Evolutionary conservation across 2,329 filamentous ascomycete species (phyloP).

Genomic region (Paraphaeosphaeria sporulosa): DNA sequence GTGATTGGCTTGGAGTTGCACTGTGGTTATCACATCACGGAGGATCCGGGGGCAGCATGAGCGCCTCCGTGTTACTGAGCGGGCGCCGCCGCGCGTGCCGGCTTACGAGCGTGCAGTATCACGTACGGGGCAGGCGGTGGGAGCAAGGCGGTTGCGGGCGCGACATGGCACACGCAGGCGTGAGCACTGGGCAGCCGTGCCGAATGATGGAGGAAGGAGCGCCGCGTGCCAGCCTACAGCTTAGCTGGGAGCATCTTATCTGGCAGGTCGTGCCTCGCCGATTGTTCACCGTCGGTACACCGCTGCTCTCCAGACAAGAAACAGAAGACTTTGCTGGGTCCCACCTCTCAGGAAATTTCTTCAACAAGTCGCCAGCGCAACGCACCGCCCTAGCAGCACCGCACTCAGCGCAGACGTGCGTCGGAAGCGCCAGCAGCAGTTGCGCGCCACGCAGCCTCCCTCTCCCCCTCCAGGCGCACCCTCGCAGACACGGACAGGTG

Average conservation of each 20-base stretch:
- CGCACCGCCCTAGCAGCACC: neutral
- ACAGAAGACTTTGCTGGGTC: too few relatives aligned
- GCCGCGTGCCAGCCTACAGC: neutral
- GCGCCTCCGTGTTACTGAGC: neutral
- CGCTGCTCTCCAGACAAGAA: neutral
- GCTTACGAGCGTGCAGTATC: neutral
- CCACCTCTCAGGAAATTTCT: neutral
- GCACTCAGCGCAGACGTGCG: neutral
- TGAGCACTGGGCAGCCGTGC: neutral
- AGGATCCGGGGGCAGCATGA: neutral
- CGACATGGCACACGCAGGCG: too few relatives aligned
- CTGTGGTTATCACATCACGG: too few relatives aligned
- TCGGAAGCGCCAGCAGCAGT: too few relatives aligned
- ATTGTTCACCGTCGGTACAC: neutral
- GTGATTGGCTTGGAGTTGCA: slow-evolving; percentile 3
- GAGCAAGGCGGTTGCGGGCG: too few relatives aligned
- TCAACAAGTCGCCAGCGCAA: neutral
- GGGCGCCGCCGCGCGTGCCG: neutral
- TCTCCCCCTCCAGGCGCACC: slow-evolving; percentile 7
- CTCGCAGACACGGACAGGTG: neutral
- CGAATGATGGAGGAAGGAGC: neutral
- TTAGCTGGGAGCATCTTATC: too few relatives aligned
- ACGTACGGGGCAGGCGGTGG: too few relatives aligned
- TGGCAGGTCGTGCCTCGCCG: neutral
- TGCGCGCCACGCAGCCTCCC: too few relatives aligned